Percentiles rank a stretch among this genome's conserved stretches.
These are phyloP conservation scores for Trichoderma asperellum DNA, from an alignment of 2,329 filamentous ascomycete genomes.

Conservation along the genomic window DNA sequence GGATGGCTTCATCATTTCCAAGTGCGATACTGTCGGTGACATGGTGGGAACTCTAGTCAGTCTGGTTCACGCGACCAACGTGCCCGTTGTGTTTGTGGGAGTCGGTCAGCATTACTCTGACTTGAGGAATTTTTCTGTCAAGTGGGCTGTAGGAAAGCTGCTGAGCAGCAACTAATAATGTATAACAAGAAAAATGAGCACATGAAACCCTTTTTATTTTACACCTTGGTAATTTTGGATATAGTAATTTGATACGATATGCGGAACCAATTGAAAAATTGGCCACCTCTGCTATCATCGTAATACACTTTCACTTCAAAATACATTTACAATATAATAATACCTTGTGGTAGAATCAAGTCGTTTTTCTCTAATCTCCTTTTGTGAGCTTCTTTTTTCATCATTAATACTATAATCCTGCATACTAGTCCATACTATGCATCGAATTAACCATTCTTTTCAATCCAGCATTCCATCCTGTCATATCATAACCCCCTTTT, in stretches of 20 bases:
- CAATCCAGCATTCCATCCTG: conserved; percentile 1
- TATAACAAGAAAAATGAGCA: conserved; percentile 5
- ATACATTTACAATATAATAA: neutral
- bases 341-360: neutral
- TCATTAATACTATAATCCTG: conserved; percentile 26
- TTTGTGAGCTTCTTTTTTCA: conserved; percentile 6
- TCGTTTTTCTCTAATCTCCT: neutral
- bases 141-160: conserved; percentile 70
- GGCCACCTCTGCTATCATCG: neutral
- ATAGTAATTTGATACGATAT: conserved; percentile 12
- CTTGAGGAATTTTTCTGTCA: conserved; percentile 69
- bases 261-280: neutral
- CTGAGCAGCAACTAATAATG: conserved; percentile 52
- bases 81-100: conserved; percentile 91
- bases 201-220: neutral
- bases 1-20: conserved; percentile 97
- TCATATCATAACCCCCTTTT: conserved; percentile 10
- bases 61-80: conserved; percentile 95
- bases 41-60: conserved; percentile 96
- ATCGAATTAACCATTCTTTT: neutral
- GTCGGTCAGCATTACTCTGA: conserved; percentile 72
- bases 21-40: conserved; percentile 98
- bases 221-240: conserved; percentile 18
- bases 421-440: conserved; percentile 18
- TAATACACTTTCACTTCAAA: neutral